Evolutionary conservation across 164 flowering plant genomes (phyloP).

Genomic region (Echeveria elegans): DNA sequence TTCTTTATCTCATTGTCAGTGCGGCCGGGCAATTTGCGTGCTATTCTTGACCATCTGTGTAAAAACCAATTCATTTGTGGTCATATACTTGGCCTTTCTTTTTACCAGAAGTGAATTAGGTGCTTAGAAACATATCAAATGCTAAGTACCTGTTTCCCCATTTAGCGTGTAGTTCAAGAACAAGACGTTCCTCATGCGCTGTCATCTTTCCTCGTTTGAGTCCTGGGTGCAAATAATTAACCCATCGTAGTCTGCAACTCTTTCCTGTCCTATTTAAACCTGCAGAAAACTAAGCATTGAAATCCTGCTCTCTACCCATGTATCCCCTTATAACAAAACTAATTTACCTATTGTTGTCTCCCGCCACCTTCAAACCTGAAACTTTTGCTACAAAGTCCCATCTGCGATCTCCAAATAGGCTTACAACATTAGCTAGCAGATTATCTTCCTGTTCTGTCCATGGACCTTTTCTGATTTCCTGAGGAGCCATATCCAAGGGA

Average conservation of each 20-base stretch:
- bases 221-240: conserved; percentile 88
- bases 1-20: conserved; percentile 97
- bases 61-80: too few species aligned
- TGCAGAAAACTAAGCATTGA: conserved; percentile 36
- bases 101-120: too few species aligned
- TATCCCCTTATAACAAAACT: neutral
- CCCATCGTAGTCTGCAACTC: conserved; percentile 44
- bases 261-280: conserved; percentile 89
- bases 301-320: neutral
- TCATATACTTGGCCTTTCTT: too few species aligned
- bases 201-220: conserved; percentile 89
- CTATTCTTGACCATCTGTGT: conserved; percentile 89
- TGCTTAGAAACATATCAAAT: too few species aligned
- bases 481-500: conserved; percentile 15
- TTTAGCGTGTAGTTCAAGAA: conserved; percentile 81
- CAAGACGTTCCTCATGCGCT: conserved; percentile 82
- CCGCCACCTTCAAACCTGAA: conserved; percentile 99
- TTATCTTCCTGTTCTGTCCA: conserved; percentile 73
- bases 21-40: conserved; percentile 79
- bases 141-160: conserved; percentile 59
- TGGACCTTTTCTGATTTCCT: conserved; percentile 23
- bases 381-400: conserved; percentile 98
- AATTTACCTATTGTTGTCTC: conserved; percentile 54
- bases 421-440: conserved; percentile 60
- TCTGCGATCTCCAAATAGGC: conserved; percentile 80